Conservation (phyloP, 2,329 filamentous ascomycete genomes). For the Aspergillus ustus region DNA sequence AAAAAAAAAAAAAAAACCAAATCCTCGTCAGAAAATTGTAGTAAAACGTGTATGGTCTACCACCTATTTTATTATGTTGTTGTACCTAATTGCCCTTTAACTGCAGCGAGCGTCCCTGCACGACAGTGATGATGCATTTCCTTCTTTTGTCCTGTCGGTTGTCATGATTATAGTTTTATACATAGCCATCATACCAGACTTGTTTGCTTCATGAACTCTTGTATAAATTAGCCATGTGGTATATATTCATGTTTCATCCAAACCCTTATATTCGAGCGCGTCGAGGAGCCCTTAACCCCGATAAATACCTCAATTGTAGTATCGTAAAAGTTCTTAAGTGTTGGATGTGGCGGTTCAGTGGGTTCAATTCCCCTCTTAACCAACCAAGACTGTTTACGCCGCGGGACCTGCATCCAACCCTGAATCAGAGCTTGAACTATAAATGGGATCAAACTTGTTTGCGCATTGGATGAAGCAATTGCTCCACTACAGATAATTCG, state of each 20-base stretch:
- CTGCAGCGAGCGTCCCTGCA: neutral
- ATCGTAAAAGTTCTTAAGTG: neutral
- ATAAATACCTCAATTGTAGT: too few relatives aligned
- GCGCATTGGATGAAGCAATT: neutral
- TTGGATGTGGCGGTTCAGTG: neutral
- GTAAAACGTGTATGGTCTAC: neutral
- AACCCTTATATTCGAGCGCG: too few relatives aligned
- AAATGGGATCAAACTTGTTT: neutral
- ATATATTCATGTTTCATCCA: neutral
- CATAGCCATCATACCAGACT: neutral
- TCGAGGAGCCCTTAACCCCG: too few relatives aligned
- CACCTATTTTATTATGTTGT: conserved; percentile 2
- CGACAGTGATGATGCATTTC: neutral
- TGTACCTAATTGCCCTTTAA: conserved; percentile 4
- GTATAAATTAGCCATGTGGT: neutral
- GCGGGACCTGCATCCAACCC: neutral
- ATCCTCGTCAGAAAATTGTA: neutral
- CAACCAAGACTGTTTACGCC: neutral
- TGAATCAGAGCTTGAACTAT: neutral
- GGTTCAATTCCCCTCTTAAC: neutral
- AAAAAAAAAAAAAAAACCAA: neutral
- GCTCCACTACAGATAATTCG: neutral
- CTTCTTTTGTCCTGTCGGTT: neutral
- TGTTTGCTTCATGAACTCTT: neutral
- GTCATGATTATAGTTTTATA: neutral